Base-by-base conservation (phyloP, 2,329 filamentous ascomycete species). In the Penicillium crustosum region DNA sequence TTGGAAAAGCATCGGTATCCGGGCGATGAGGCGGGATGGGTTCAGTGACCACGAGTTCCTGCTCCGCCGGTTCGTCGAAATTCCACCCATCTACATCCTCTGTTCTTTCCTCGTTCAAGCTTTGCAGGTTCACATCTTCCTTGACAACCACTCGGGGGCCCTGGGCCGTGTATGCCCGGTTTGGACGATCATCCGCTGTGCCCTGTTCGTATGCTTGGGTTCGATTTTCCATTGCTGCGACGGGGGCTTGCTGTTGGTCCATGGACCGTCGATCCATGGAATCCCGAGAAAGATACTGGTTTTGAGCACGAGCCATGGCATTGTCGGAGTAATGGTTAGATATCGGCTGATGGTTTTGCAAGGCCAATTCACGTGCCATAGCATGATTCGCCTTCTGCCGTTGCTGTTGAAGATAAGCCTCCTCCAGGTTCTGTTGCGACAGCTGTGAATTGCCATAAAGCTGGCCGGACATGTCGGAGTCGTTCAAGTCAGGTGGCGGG, bases 1-100 rank as follows among this genome's bases (percentile, higher is more conserved):
- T 87, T 1, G 93, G 93, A 62, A 97, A 97, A 5, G 85, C 83
- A 73, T 97, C 93, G 0, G 88, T 94, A 70, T 97, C 93, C 1
- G 91, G 92, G 61, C 93, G 77, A 60, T 84, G 79, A 12, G 86
- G 76, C 74, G 88, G 63, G 68, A 80, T 78, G 2, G 79, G 68
- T 53, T 77, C 77, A 63, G 69, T 27, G 71, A 75, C 21, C 21
- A 36, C 61, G 1, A 69, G 63, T 49, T 74, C 74, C 45, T 83
- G 77, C 41, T 90, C 88, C 0, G 84, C 77, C 52, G 78, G 68
- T n/a, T 97, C 92, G 53, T 93, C 91, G 66, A 99, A 99, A 69
- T 95, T 93, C 94, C 94, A 99, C 9, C 85, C 90, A 68, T 96
- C 93, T 0, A 82, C 71, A 58, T 89, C 86, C 4, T 81, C 77